Evolutionary conservation across 2,329 filamentous ascomycete species (phyloP), one percentile per base, ranked within the genome.

Genomic region (Pseudodiploospora longispora): DNA sequence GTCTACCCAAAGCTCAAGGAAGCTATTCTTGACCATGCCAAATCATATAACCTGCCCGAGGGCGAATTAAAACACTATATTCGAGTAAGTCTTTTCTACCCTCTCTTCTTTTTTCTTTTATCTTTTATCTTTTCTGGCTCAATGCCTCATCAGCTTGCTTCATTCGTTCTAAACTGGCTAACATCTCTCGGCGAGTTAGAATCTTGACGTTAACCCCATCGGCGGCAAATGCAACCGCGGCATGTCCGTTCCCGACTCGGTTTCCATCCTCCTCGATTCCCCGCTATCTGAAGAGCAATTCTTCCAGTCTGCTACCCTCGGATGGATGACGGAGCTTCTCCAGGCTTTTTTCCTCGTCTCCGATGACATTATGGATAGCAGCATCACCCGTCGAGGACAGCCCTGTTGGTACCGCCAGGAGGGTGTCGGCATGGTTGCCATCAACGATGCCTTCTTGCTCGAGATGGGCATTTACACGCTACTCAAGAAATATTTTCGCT

Each of bases 211-310:
- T 70, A 98, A 98, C 71, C 81, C 87, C 6, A 72, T 93, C 43
- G 93, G 93, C 56, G 93, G 93, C 63, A 98, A 98, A 76, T 95
- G 90, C 74, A 98, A 98, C 73, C 88, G 93, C 61, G 93, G 93
- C 70, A 94, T 98, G 80, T 97, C 90, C 39, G 91, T 97, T 48
- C 85, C 93, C 54, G 93, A 98, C 70, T 93, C 89, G 38, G 82
- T 83, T 52, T 84, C 87, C 52, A 74, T 93, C 58, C 81, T 97
- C 51, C 78, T 90, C 60, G 75, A 67, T 54, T 72, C 79, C 55
- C 71, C 85, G 44, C 80, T 97, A 52, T 78, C 72, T 52, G 76
- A 87, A 50, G 79, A 91, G 47, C 85, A 97, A 69, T 95, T 90
- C 75, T 93, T 94, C 73, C 75, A 87, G 56, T 76, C 91, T 39